Percentiles rank a stretch among this genome's conserved stretches.
Evolutionary conservation across 75 land plant species (phyloP).

Genomic region (Gnetum montanum): DNA sequence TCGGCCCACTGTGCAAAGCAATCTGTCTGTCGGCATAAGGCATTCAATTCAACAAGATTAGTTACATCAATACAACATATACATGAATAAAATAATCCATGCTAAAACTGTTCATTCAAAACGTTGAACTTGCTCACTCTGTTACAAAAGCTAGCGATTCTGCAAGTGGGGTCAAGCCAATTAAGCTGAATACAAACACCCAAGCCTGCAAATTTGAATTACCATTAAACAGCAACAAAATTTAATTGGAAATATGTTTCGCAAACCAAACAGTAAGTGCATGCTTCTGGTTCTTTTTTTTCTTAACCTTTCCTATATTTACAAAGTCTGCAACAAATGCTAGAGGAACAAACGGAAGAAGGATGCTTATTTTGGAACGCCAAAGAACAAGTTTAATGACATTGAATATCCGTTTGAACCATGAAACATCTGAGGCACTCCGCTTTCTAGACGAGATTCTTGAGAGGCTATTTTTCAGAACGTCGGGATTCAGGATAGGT

Average conservation of each 20-base stretch:
- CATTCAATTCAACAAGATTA: background rate
- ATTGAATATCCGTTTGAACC: too few relatives aligned
- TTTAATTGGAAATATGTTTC: background rate
- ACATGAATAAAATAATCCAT: background rate
- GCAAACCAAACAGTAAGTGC: background rate
- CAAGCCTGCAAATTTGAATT: constrained; percentile 45
- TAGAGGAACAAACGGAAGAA: constrained; percentile 48
- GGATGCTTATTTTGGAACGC: constrained; percentile 47
- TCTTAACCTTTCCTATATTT: constrained; percentile 31
- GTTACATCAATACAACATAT: background rate
- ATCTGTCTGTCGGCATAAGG: constrained; percentile 86
- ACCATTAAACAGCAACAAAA: background rate
- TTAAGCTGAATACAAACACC: constrained; percentile 70
- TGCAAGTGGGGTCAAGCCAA: constrained; percentile 83
- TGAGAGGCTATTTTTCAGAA: too few relatives aligned
- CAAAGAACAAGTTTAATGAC: too few relatives aligned
- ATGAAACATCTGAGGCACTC: too few relatives aligned
- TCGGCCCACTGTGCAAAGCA: constrained; percentile 80
- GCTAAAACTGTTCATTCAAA: background rate
- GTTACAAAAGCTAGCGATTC: constrained; percentile 94
- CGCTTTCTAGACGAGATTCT: too few relatives aligned
- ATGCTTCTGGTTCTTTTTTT: background rate
- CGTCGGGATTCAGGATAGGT: too few relatives aligned
- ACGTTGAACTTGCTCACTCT: constrained; percentile 63
- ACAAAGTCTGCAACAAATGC: constrained; percentile 26